Evolutionary conservation across 192 early-diverging fungal species (phyloP).

Genomic region (Coemansia sp.): DNA sequence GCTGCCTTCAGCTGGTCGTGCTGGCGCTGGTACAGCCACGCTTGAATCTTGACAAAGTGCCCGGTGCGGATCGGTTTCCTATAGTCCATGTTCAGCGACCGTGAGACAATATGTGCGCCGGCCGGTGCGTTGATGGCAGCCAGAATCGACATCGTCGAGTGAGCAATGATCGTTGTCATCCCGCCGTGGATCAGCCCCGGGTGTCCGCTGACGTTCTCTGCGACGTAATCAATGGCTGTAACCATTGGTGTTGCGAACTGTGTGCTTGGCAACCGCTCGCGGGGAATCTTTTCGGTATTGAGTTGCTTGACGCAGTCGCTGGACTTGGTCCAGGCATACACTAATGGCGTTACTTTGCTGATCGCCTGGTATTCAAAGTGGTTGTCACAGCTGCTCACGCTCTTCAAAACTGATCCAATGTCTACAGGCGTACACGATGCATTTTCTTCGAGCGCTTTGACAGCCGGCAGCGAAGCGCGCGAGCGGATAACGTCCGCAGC

Average conservation of each 20-base stretch:
- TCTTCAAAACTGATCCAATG: conserved; percentile 1
- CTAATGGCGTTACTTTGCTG: conserved; percentile 26
- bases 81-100: conserved; percentile 50
- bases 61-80: conserved; percentile 34
- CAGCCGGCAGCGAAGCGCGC: conserved; percentile 22
- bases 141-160: conserved; percentile 29
- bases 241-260: conserved; percentile 20
- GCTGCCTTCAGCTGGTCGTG: conserved; percentile 11
- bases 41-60: conserved; percentile 43
- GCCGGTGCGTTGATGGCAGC: conserved; percentile 29
- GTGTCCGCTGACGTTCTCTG: conserved; percentile 36
- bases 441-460: conserved; percentile 18
- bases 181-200: conserved; percentile 46
- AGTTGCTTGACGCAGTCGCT: conserved; percentile 12
- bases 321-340: conserved; percentile 22
- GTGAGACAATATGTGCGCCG: conserved; percentile 7
- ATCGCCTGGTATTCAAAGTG: conserved; percentile 31
- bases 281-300: conserved; percentile 6
- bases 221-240: conserved; percentile 36
- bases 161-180: conserved; percentile 40
- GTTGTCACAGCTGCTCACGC: conserved; percentile 7
- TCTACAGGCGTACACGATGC: conserved; percentile 14
- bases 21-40: conserved; percentile 28
- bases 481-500: conserved; percentile 24
- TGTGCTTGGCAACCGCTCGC: conserved; percentile 9